Conservation (phyloP, 2,329 filamentous ascomycete genomes). For the Hypoxylon sp. region DNA sequence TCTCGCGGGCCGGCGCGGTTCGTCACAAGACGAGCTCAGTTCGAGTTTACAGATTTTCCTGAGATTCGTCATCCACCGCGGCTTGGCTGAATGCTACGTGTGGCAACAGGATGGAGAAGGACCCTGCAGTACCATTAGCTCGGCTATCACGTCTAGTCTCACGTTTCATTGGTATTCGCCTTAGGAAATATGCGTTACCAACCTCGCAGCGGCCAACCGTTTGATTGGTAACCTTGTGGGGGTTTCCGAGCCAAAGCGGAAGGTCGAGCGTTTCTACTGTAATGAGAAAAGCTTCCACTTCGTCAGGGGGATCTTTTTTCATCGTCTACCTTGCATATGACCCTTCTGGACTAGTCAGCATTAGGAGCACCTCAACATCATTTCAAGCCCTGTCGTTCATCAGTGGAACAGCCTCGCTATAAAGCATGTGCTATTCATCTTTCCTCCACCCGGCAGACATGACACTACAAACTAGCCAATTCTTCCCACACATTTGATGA, state of each 20-base stretch:
- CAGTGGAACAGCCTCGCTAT: conserved; percentile 20
- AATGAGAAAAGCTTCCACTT: conserved; percentile 25
- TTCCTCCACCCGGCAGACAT: conserved; percentile 18
- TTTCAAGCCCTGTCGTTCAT: conserved; percentile 12
- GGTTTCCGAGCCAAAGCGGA: conserved; percentile 41
- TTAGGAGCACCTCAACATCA: conserved; percentile 25
- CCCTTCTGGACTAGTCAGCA: conserved; percentile 22
- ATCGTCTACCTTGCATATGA: conserved; percentile 35
- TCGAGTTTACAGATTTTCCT: conserved; percentile 15
- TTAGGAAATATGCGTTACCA: conserved; percentile 28
- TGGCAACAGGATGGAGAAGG: conserved; percentile 32
- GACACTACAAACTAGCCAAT: conserved; percentile 11
- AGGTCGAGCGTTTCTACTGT: conserved; percentile 40
- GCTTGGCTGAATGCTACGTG: conserved; percentile 26
- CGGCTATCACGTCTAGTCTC: conserved; percentile 25
- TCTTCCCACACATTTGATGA: conserved; percentile 18
- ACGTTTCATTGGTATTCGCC: conserved; percentile 37
- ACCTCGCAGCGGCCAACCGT: conserved; percentile 32
- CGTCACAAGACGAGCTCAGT: conserved; percentile 14
- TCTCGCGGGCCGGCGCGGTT: conserved; percentile 31
- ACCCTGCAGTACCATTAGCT: conserved; percentile 23
- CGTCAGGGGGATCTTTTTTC: conserved; percentile 30
- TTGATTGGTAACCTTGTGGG: conserved; percentile 41
- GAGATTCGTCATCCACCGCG: conserved; percentile 9
- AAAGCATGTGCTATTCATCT: not conserved